Base-by-base conservation (phyloP, 2,329 filamentous ascomycete species). In the Trematosphaeria pertusa region DNA sequence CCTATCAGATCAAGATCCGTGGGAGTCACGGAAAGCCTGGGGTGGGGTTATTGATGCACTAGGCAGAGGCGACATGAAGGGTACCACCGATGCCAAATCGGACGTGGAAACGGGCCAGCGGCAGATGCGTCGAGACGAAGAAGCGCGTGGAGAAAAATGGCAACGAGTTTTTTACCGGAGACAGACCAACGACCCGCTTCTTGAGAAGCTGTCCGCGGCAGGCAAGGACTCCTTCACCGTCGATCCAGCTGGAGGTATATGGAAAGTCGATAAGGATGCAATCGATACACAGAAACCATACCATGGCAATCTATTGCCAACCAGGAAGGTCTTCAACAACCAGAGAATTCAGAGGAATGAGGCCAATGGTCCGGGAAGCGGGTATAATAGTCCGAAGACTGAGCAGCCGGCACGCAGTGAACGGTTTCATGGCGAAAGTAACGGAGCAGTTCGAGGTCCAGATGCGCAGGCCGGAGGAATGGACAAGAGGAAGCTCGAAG, bases 21-120 rank as follows among this genome's bases (percentile, higher is more conserved):
- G 74, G 74, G 75, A 78, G 51, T 73, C 71, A 17, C 58, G 74
- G 12, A 72, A 64, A 50, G 75, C 75, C 4, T 78, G 76, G 76
- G 46, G 58, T 8, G 69, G 64, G 4, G 73, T 76, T 4, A 73
- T 75, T 34, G 53, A 67, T 12, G 66, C 69, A 1, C 60, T 77
- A 32, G 55, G 62, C n/a, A 49, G 46, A 5, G 72, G 75, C 2
- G 65, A 78, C 43, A 77, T 78, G 75, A 73, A 69, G 39, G 59
- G 56, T 3, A 64, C 58, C 5, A 56, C 54, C 3, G 51, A 67
- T 24, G 64, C 61, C 6, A 74, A 73, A 32, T 62, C 59, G 2
- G 48, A 54, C 1, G 39, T 72, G 10, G 70, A 72, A 37, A 48
- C 75, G 37, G 70, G 67, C 2, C 75, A 78, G 48, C 61, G 75